Percentiles rank a stretch among this genome's conserved stretches.
Conservation (phyloP, 176 grass and related monocot species). For the Oryza brachyantha region DNA sequence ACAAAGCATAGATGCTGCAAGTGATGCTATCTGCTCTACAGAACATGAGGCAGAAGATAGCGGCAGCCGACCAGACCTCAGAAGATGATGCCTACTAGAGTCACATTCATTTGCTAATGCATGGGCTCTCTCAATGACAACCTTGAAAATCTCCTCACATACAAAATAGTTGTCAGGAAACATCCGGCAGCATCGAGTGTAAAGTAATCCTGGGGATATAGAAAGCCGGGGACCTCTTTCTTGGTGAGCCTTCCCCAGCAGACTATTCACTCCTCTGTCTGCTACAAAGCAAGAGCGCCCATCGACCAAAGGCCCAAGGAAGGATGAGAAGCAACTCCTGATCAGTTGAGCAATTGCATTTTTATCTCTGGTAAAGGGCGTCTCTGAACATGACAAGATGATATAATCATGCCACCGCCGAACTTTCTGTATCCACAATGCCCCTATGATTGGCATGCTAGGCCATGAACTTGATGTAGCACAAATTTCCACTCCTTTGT, state of each 20-base stretch:
- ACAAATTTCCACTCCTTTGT: constrained; percentile 64
- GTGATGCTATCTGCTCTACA: constrained; percentile 52
- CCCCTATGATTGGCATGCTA: constrained; percentile 65
- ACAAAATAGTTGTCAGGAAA: constrained; percentile 63
- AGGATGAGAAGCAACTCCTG: constrained; percentile 77
- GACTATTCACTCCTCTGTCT: constrained; percentile 39
- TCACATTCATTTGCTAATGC: constrained; percentile 49
- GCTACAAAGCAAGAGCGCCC: constrained; percentile 28
- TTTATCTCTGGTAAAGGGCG: constrained; percentile 59
- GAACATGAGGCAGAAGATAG: constrained; percentile 48
- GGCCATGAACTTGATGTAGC: constrained; percentile 74
- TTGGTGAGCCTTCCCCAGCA: constrained; percentile 40
- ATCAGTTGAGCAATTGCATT: constrained; percentile 64
- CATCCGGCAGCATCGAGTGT: constrained; percentile 42
- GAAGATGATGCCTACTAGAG: constrained; percentile 25
- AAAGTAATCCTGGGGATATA: constrained; percentile 59
- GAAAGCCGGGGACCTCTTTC: constrained; percentile 28
- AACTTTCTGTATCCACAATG: constrained; percentile 80
- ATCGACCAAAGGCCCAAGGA: constrained; percentile 48
- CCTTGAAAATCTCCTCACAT: constrained; percentile 60
- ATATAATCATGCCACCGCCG: constrained; percentile 74
- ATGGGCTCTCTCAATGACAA: constrained; percentile 55
- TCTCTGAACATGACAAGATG: constrained; percentile 48
- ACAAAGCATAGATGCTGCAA: constrained; percentile 63
- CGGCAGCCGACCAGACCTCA: constrained; percentile 52